Evolutionary conservation across 768 basidiomycete genomes (phyloP).

Genomic region (Baorangia bicolor): DNA sequence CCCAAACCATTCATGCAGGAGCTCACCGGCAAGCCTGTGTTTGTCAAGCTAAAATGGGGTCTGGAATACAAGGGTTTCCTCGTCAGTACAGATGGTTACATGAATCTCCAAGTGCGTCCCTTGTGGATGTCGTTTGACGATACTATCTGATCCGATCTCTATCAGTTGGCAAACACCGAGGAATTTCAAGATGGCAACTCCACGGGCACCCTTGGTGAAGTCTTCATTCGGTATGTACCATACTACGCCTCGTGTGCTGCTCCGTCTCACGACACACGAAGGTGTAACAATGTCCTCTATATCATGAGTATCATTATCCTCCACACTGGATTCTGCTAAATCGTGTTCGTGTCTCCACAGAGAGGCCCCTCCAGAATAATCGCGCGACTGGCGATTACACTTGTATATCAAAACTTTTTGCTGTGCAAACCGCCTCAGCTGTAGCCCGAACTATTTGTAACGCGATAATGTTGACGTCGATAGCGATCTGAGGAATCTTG

Average conservation of each 20-base stretch:
- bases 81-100: conserved; percentile 98
- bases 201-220: conserved; percentile 96
- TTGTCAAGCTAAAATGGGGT: conserved; percentile 97
- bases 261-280: conserved; percentile 31
- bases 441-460: conserved; percentile 11
- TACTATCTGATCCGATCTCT: neutral
- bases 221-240: conserved; percentile 85
- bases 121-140: neutral
- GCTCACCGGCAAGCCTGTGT: conserved; percentile 95
- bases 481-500: conserved; percentile 6
- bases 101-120: conserved; percentile 90
- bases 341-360: conserved; percentile 47
- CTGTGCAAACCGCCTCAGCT: conserved; percentile 1
- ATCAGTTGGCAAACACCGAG: conserved; percentile 95
- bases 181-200: conserved; percentile 96
- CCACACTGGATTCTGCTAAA: conserved; percentile 14
- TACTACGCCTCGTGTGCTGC: neutral
- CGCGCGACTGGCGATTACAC: neutral
- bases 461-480: neutral
- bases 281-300: conserved; percentile 95
- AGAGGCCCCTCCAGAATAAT: conserved; percentile 62
- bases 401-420: conserved; percentile 2
- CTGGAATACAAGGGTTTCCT: conserved; percentile 99
- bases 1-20: conserved; percentile 99
- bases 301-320: conserved; percentile 66